A percentile compares a stretch with the other conserved stretches of the same genome.
These are phyloP conservation scores for Didymella pomorum DNA, from an alignment of 2,329 filamentous ascomycete genomes.

Conservation along the genomic window DNA sequence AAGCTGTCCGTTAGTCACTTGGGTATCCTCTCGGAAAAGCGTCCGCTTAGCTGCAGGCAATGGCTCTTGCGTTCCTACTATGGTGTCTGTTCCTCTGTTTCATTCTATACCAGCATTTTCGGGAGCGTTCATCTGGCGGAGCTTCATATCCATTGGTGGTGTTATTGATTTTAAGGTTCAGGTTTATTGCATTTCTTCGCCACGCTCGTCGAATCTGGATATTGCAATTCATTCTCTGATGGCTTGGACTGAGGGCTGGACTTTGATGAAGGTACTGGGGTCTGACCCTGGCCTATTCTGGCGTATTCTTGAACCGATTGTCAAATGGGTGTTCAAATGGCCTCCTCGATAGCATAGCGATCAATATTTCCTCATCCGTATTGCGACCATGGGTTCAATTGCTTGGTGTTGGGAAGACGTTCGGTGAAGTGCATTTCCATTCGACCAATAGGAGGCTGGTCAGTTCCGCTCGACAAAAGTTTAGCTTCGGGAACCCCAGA, in stretches of 20 bases:
- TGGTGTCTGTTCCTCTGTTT: slow-evolving; percentile 3
- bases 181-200: slow-evolving; percentile 17
- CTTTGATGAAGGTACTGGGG: slow-evolving; percentile 1
- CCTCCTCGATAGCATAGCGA: slow-evolving; percentile 27
- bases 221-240: slow-evolving; percentile 14
- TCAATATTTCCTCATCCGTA: slow-evolving; percentile 26
- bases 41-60: not conserved
- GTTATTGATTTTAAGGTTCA: slow-evolving; percentile 29
- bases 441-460: slow-evolving; percentile 7
- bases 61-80: not conserved
- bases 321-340: not conserved
- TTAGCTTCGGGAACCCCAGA: not conserved
- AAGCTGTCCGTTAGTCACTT: slow-evolving; percentile 33
- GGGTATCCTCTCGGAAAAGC: slow-evolving; percentile 1
- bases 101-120: slow-evolving; percentile 43
- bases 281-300: not conserved
- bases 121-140: slow-evolving; percentile 44
- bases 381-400: too few relatives aligned
- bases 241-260: not conserved
- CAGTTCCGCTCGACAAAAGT: slow-evolving; percentile 1
- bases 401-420: not conserved
- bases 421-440: slow-evolving; percentile 28
- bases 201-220: slow-evolving; percentile 28
- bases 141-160: slow-evolving; percentile 42
- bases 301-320: not conserved